Evolutionary conservation across 2,329 filamentous ascomycete species (phyloP).

Genomic region (Alternaria arbusti): DNA sequence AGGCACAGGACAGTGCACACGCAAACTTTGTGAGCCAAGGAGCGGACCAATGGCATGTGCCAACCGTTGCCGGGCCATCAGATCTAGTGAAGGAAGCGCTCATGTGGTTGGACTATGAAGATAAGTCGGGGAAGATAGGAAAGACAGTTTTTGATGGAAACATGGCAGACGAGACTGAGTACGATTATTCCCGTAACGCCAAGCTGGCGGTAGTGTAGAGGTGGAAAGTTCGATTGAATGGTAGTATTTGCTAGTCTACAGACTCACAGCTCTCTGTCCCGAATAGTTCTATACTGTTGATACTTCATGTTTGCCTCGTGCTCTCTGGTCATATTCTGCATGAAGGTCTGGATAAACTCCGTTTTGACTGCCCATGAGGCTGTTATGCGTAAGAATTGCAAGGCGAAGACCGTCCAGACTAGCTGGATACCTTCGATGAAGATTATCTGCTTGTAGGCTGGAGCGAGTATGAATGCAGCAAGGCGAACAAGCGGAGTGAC

Average conservation of each 20-base stretch:
- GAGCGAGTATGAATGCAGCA: slow-evolving; percentile 13
- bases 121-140: background rate
- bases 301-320: background rate
- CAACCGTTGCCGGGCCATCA: background rate
- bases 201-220: background rate
- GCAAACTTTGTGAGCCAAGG: background rate
- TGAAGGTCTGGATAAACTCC: slow-evolving; percentile 1
- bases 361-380: slow-evolving; percentile 19
- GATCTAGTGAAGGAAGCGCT: background rate
- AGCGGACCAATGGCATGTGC: background rate
- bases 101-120: background rate
- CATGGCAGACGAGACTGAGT: background rate
- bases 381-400: slow-evolving; percentile 2
- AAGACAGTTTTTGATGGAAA: background rate
- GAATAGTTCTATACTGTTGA: background rate
- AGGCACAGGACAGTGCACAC: background rate
- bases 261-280: background rate
- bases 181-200: background rate
- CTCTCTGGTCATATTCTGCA: slow-evolving; percentile 6
- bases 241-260: background rate
- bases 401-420: slow-evolving; percentile 8
- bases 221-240: background rate
- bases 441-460: slow-evolving; percentile 20
- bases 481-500: slow-evolving; percentile 6
- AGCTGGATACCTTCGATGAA: slow-evolving; percentile 13